Evolutionary conservation across 225 moss, liverwort and hornwort genomes (phyloP), one percentile per base, ranked within the genome.

Genomic region (Anthoceros angustus): DNA sequence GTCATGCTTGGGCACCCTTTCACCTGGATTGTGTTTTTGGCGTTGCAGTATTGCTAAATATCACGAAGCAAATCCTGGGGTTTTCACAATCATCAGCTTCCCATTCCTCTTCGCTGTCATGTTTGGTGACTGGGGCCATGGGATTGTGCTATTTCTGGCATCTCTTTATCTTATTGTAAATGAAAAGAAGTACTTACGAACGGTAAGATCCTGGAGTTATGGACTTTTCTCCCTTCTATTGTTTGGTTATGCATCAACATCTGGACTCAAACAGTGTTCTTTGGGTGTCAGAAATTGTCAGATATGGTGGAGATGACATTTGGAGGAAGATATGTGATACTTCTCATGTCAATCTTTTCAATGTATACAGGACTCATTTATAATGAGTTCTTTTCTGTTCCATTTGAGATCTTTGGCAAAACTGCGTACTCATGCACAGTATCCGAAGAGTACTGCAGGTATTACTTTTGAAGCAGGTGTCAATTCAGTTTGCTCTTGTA

Each of bases 81-180:
- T 87, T 60, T 92, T 87, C 74, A 92, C 98, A 12, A 84, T 98
- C 14, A 80, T 98, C 68, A 98, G 92, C 3, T 98, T 98, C 64
- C 98, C 92, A 21, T 98, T 98, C 73, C 77, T 98, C 75, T 98
- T 98, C 70, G 98, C 98, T 10, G 92, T 98, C 0, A 98, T 98
- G 98, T 98, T 98, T 62, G 98, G 98, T 42, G 98, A 98, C 72
- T 98, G 98, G 98, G 98, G 98, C 45, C 98, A 98, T 61, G 98
- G 98, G 60, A 74, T 86, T 42, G 81, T 83, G 42, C 79, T 98
- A 7, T 79, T 89, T 5, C 7, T 92, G 69, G 92, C 69, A 25
- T 76, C 98, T n/a, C 64, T 87, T 0, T 98, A 80, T 66, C 83
- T 98, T 39, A 65, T 98, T 55, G 12, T 72, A 40, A 75, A 81